Conservation (phyloP, 163 green algal genomes). For the Scenedesmus sp. region DNA sequence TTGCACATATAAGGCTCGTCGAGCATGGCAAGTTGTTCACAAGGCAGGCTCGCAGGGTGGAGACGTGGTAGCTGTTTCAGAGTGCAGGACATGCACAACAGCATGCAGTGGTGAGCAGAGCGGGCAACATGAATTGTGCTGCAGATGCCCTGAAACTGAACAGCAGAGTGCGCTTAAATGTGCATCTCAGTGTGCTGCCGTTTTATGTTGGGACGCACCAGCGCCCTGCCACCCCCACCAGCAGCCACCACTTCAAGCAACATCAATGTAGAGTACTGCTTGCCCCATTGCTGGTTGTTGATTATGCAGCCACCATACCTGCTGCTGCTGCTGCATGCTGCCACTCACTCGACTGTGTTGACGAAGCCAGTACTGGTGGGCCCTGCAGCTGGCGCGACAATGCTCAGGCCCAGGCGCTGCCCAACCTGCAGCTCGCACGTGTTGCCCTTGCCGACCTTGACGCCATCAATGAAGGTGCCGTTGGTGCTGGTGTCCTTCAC, state of each 20-base stretch:
- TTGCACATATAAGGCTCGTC: too few species aligned
- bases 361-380: not conserved
- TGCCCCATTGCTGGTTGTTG: not conserved
- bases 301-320: too few species aligned
- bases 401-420: slow-evolving; percentile 48
- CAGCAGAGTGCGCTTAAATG: not conserved
- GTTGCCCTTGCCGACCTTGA: slow-evolving; percentile 36
- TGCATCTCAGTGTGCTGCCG: not conserved
- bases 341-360: slow-evolving; percentile 39
- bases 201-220: too few species aligned
- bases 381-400: slow-evolving; percentile 4
- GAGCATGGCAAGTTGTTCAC: too few species aligned
- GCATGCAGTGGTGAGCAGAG: too few species aligned
- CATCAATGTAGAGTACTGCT: not conserved
- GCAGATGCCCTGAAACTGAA: not conserved
- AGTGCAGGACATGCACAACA: too few species aligned
- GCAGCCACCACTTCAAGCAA: not conserved
- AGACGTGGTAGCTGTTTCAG: too few species aligned
- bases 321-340: not conserved
- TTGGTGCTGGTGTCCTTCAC: slow-evolving; percentile 60
- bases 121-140: not conserved
- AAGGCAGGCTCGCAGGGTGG: too few species aligned
- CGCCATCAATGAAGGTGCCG: slow-evolving; percentile 58
- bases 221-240: too few species aligned
- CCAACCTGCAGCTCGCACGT: slow-evolving; percentile 17